Evolutionary conservation across 305 asterid species (phyloP), one percentile per base, ranked within the genome.

Genomic region (Fraxinus ornus): DNA sequence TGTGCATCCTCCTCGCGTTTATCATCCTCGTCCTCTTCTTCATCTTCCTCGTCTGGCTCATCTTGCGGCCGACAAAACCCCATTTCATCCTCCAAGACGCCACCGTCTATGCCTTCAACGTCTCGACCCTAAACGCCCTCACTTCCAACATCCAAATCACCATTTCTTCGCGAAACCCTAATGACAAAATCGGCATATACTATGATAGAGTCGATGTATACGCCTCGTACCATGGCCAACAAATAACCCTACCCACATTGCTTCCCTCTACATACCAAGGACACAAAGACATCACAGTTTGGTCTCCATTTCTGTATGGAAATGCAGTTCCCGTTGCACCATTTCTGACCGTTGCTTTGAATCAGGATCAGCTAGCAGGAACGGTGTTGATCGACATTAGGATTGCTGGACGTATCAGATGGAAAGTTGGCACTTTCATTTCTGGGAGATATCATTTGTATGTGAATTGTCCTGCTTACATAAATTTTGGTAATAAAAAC

Each of bases 281-380:
- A 78, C 93, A 90, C 81, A 90, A 91, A 66, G 96, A 91, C 17
- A 72, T 52, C 57, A 84, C 89, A 49, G 89, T 92, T 1, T 94
- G 98, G 98, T 94, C 98, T 4, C 98, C 98, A 47, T 92, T 90
- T 52, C 83, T 94, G 17, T 82, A 76, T 75, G 97, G 95, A 0
- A 44, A 82, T 39, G 22, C 57, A 33, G 91, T 93, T 12, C 93
- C 98, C 5, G 86, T 92, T 26, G 92, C 98, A 0, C 97, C 98
- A 7, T 89, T 73, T 76, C 80, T 86, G 57, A 93, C 87, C 9
- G 68, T 81, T 0, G 24, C 86, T 0, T 83, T 92, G 1, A 68
- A 12, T 39, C 83, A 84, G 71, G 98, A 89, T 21, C 90, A 92
- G 83, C 57, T 87, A 0, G 89, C 81, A 37, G 94, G 96, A 0